Conservation (phyloP, 768 basidiomycete genomes). For the Hortiboletus flavorubellus region DNA sequence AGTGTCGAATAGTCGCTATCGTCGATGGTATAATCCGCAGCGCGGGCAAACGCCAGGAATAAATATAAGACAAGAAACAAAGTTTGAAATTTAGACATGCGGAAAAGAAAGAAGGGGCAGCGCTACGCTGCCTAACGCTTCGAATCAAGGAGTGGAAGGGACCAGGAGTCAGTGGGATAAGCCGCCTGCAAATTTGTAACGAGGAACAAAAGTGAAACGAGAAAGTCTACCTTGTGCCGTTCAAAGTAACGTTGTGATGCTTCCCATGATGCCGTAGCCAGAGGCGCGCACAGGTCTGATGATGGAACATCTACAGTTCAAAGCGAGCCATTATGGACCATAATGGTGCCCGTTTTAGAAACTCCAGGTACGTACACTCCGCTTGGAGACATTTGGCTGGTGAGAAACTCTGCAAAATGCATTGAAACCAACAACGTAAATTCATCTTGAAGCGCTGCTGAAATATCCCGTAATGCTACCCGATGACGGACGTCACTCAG, state of each 20-base stretch:
- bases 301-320: too few relatives aligned
- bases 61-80: conserved; percentile 1
- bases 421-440: too few relatives aligned
- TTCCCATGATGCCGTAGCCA: conserved; percentile 3
- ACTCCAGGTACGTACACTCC: too few relatives aligned
- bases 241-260: background rate
- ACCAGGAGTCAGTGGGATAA: background rate
- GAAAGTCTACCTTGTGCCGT: background rate
- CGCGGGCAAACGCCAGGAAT: conserved; percentile 5
- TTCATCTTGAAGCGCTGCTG: background rate
- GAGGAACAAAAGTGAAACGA: background rate
- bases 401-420: too few relatives aligned
- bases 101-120: background rate
- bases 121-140: background rate
- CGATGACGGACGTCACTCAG: too few relatives aligned
- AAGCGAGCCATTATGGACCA: too few relatives aligned
- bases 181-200: background rate
- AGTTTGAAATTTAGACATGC: conserved; percentile 6
- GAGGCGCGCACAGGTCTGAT: conserved; percentile 4
- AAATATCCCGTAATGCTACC: background rate
- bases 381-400: too few relatives aligned
- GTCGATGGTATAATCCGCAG: conserved; percentile 29
- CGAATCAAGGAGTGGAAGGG: conserved; percentile 9
- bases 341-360: too few relatives aligned
- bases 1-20: conserved; percentile 26